Percentiles rank a stretch among this genome's conserved stretches.
These are phyloP conservation scores for Helotiales sp. DNA, from an alignment of 2,329 filamentous ascomycete species.

Conservation along the genomic window DNA sequence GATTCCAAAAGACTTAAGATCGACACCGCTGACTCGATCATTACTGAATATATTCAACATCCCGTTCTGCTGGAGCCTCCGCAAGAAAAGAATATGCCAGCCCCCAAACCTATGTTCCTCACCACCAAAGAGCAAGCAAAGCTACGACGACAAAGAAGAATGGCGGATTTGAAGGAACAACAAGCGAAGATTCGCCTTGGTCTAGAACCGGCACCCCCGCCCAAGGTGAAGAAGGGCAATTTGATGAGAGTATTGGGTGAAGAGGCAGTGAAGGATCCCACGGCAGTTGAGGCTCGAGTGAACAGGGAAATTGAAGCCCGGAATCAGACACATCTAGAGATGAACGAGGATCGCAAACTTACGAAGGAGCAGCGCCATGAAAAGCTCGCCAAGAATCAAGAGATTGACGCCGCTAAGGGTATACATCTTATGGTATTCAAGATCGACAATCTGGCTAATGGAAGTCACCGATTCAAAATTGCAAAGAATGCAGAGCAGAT, in stretches of 20 bases:
- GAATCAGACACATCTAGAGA: conserved; percentile 73
- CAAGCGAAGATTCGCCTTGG: conserved; percentile 95
- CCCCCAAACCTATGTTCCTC: conserved; percentile 88
- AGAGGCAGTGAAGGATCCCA: conserved; percentile 87
- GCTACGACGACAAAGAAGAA: conserved; percentile 83
- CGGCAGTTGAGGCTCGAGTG: conserved; percentile 92
- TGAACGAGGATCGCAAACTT: conserved; percentile 85
- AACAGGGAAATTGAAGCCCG: conserved; percentile 92
- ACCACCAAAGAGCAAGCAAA: conserved; percentile 92
- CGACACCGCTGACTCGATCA: conserved; percentile 77
- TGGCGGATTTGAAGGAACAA: conserved; percentile 92
- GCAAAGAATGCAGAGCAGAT: conserved; percentile 90
- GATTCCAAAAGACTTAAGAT: conserved; percentile 72
- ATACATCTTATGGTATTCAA: conserved; percentile 88
- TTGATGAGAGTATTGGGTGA: conserved; percentile 97
- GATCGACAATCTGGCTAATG: conserved; percentile 86
- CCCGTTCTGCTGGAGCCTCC: conserved; percentile 89
- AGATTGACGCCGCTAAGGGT: conserved; percentile 85
- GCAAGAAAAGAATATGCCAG: conserved; percentile 80
- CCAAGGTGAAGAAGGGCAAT: conserved; percentile 97
- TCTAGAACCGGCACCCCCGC: conserved; percentile 84
- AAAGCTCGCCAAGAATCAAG: conserved; percentile 82
- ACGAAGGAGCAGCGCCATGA: conserved; percentile 86
- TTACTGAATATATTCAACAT: conserved; percentile 91
- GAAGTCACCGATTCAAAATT: conserved; percentile 92